phyloP scores from a whole-genome alignment of 2,329 filamentous ascomycete genomes.

The Gliomastix tumulicola region DNA sequence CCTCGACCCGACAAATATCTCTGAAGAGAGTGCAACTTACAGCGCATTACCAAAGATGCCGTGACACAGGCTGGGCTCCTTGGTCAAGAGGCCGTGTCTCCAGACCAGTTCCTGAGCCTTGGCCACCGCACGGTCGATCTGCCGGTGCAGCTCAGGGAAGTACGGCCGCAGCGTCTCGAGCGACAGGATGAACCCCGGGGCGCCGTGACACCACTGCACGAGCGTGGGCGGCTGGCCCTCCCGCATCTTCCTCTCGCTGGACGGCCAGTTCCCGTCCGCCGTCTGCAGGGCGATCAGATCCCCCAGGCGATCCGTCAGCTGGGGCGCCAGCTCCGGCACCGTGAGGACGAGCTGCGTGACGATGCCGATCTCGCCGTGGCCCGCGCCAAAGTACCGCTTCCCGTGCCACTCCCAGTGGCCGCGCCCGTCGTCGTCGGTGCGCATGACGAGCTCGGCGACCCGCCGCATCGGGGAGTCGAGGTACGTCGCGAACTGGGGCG shows the following conservation, averaged over 20 bases:
- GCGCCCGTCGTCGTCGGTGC: constrained; percentile 30
- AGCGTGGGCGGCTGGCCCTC: constrained; percentile 33
- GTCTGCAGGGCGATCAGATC: constrained; percentile 53
- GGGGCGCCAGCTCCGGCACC: constrained; percentile 43
- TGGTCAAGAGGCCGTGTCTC: constrained; percentile 52
- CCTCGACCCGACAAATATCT: too few species aligned
- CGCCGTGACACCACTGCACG: constrained; percentile 63
- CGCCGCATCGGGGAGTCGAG: constrained; percentile 47
- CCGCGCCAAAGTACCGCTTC: constrained; percentile 56
- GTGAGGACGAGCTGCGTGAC: constrained; percentile 62
- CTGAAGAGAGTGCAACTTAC: constrained; percentile 36
- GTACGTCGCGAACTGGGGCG: constrained; percentile 38
- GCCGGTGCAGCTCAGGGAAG: constrained; percentile 45
- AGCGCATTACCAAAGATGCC: constrained; percentile 59
- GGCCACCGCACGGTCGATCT: constrained; percentile 44
- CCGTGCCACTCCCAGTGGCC: constrained; percentile 56
- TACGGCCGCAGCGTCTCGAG: constrained; percentile 46
- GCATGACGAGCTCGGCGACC: constrained; percentile 53
- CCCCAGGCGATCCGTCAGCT: constrained; percentile 44
- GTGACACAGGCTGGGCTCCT: constrained; percentile 60
- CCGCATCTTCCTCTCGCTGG: constrained; percentile 35
- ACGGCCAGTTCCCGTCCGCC: constrained; percentile 57
- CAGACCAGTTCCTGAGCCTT: constrained; percentile 46
- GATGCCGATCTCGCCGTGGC: constrained; percentile 63
- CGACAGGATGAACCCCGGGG: constrained; percentile 54